phyloP scores from a whole-genome alignment of 2,329 filamentous ascomycete species.

The Aspergillus pseudoterreus region DNA sequence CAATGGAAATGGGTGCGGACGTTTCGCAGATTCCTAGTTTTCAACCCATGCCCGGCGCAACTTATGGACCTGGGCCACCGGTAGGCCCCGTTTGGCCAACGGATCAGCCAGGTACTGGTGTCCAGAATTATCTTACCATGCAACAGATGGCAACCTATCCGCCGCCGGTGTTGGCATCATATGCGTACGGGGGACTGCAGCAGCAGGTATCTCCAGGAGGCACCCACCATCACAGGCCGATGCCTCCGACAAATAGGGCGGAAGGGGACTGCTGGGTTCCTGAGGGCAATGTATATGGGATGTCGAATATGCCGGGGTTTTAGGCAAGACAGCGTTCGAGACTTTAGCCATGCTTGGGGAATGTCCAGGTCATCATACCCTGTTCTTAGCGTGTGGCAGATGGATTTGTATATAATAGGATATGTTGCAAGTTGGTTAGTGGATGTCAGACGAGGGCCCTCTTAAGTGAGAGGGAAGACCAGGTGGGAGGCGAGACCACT shows the following conservation, averaged over 20 bases:
- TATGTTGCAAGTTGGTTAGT: too few relatives aligned
- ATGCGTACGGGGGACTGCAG: conserved; percentile 19
- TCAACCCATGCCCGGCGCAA: conserved; percentile 14
- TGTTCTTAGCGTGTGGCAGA: too few relatives aligned
- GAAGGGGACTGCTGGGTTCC: conserved; percentile 30
- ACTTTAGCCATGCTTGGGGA: not conserved
- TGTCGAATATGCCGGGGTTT: conserved; percentile 26
- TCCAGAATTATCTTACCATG: conserved; percentile 7
- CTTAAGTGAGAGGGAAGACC: too few relatives aligned
- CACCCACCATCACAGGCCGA: conserved; percentile 9
- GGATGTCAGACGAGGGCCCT: too few relatives aligned
- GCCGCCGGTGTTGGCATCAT: conserved; percentile 16
- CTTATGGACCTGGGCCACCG: conserved; percentile 16
- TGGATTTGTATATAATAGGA: not conserved
- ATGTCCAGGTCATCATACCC: too few relatives aligned
- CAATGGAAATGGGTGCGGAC: conserved; percentile 14
- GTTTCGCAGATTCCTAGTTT: conserved; percentile 13
- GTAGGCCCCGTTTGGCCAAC: conserved; percentile 24
- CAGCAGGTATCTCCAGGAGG: conserved; percentile 12
- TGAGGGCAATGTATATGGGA: conserved; percentile 26
- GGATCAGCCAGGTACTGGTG: conserved; percentile 11
- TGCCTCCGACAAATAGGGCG: conserved; percentile 20
- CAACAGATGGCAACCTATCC: conserved; percentile 18
- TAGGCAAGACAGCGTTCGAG: conserved; percentile 4
- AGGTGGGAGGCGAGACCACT: too few relatives aligned